Evolutionary conservation across 2,329 filamentous ascomycete species (phyloP).

Genomic region (Pyrenophora graminea): DNA sequence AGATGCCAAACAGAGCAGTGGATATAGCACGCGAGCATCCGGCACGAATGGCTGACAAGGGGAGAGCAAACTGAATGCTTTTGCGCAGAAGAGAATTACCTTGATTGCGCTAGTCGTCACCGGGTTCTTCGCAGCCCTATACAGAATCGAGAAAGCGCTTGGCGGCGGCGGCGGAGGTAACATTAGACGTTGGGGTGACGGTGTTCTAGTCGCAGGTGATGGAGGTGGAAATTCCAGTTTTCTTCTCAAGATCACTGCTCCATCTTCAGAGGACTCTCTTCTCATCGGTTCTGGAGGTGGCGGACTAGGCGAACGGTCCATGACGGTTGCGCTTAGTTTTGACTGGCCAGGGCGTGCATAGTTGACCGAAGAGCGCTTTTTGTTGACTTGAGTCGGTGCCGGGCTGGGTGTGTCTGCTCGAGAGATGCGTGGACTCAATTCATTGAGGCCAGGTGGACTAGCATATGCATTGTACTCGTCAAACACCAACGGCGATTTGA

Average conservation of each 20-base stretch:
- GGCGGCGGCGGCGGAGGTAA: constrained; percentile 38
- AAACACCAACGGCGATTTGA: constrained; percentile 66
- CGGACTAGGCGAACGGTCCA: constrained; percentile 44
- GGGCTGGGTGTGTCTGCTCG: constrained; percentile 50
- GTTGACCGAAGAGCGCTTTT: constrained; percentile 31
- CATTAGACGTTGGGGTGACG: constrained; percentile 37
- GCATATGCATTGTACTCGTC: constrained; percentile 52
- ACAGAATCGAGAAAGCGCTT: constrained; percentile 4
- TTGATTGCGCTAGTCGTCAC: constrained; percentile 50
- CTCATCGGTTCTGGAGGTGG: constrained; percentile 21
- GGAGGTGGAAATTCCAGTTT: constrained; percentile 34
- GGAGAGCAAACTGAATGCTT: constrained; percentile 66
- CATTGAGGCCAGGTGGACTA: constrained; percentile 39
- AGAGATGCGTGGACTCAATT: constrained; percentile 49
- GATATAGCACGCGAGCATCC: constrained; percentile 67
- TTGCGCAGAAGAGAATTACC: constrained; percentile 67
- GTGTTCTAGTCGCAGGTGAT: constrained; percentile 20
- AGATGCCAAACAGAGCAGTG: constrained; percentile 69
- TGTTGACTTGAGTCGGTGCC: constrained; percentile 27
- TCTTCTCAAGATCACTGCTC: constrained; percentile 36
- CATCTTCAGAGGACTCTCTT: constrained; percentile 32
- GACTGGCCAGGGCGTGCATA: constrained; percentile 40
- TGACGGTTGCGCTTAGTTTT: constrained; percentile 39
- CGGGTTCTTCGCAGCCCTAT: constrained; percentile 36
- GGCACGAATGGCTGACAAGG: constrained; percentile 74